Evolutionary conservation across 768 basidiomycete species (phyloP).

Genomic region (Boletus reticuloceps): DNA sequence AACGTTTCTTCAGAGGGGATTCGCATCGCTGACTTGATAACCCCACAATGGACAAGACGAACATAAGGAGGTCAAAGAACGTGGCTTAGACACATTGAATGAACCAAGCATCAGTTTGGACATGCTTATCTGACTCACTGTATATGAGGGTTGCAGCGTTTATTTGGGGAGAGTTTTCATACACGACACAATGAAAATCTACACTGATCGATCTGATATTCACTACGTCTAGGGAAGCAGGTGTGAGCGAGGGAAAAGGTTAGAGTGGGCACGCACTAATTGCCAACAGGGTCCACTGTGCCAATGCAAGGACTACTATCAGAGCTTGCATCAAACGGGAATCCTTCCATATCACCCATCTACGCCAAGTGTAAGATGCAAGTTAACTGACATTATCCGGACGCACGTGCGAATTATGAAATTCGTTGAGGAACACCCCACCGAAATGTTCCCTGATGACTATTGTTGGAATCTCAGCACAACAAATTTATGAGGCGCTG

Average conservation of each 20-base stretch:
- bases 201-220: background rate
- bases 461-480: background rate
- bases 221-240: constrained; percentile 4
- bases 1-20: constrained; percentile 15
- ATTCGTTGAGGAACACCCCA: constrained; percentile 23
- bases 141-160: constrained; percentile 3
- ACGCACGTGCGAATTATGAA: constrained; percentile 26
- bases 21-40: constrained; percentile 6
- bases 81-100: constrained; percentile 8
- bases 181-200: background rate
- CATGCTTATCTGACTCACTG: constrained; percentile 4
- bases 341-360: constrained; percentile 27
- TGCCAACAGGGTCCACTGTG: constrained; percentile 17
- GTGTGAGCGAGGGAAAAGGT: background rate
- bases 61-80: constrained; percentile 17
- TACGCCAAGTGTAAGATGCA: background rate
- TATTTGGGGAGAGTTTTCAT: background rate
- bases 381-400: background rate
- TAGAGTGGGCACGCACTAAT: constrained; percentile 4
- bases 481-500: background rate
- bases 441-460: background rate
- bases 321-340: constrained; percentile 8
- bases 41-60: constrained; percentile 15
- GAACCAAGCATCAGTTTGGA: background rate
- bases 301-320: constrained; percentile 13